Evolutionary conservation across 2,329 filamentous ascomycete genomes (phyloP).

Genomic region (Penicillium sp.): DNA sequence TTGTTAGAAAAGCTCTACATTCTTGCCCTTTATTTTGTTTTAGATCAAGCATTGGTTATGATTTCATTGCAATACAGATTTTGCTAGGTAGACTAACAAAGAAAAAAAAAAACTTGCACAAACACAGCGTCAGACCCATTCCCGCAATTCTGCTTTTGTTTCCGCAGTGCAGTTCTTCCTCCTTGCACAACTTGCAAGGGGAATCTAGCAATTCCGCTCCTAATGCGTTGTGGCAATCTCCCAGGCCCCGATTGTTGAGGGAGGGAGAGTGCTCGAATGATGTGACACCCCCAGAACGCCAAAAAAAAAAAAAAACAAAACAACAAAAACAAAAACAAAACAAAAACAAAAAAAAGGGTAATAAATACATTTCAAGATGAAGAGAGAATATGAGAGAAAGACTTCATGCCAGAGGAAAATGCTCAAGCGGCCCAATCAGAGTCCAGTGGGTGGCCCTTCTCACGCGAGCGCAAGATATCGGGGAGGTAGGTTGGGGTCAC

Average conservation of each 20-base stretch:
- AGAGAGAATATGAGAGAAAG: constrained; percentile 10
- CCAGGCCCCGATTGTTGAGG: constrained; percentile 11
- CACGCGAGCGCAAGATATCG: constrained; percentile 32
- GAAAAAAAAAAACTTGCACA: constrained; percentile 12
- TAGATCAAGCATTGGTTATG: constrained; percentile 4
- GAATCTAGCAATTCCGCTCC: constrained; percentile 15
- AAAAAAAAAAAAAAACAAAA: constrained; percentile 22
- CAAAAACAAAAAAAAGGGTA: constrained; percentile 21
- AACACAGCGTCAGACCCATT: constrained; percentile 10
- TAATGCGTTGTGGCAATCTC: constrained; percentile 17
- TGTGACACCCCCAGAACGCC: constrained; percentile 34
- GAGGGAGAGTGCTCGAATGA: constrained; percentile 29
- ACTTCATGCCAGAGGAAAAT: constrained; percentile 1
- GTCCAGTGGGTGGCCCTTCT: constrained; percentile 47
- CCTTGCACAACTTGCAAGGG: constrained; percentile 11
- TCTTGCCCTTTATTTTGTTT: not conserved
- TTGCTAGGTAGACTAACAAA: constrained; percentile 1
- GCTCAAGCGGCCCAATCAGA: constrained; percentile 46
- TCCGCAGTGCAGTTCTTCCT: constrained; percentile 5
- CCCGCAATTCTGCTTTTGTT: constrained; percentile 22
- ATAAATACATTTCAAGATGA: constrained; percentile 35
- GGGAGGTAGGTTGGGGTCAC: constrained; percentile 38
- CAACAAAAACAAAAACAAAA: constrained; percentile 17
- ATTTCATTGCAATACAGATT: constrained; percentile 12
- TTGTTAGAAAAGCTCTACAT: constrained; percentile 5